These are phyloP conservation scores for Corylus heterophylla DNA, from an alignment of 306 rosid genomes.

Conservation along the genomic window DNA sequence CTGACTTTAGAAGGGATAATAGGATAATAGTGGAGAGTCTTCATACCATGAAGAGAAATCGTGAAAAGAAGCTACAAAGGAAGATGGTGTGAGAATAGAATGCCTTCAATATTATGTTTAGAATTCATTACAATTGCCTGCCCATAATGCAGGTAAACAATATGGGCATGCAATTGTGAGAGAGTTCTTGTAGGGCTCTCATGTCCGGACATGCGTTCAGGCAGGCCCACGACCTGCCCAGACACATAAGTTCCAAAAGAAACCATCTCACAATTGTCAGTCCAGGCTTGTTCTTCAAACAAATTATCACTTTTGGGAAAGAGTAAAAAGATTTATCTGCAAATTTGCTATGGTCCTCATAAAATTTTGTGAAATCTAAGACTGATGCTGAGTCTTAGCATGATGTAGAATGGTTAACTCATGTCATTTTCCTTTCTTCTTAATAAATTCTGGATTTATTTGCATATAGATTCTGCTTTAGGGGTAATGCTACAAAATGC, in stretches of 20 bases:
- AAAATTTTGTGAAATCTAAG: not conserved
- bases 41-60: not conserved
- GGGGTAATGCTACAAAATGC: not conserved
- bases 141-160: too few relatives aligned
- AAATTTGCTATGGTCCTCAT: not conserved
- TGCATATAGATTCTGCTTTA: not conserved
- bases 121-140: too few relatives aligned
- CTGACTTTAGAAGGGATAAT: conserved; percentile 25
- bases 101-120: too few relatives aligned
- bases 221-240: too few relatives aligned
- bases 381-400: not conserved
- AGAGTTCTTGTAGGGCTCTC: too few relatives aligned
- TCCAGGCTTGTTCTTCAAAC: conserved; percentile 7
- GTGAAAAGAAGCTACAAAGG: too few relatives aligned
- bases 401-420: not conserved
- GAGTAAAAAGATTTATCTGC: not conserved
- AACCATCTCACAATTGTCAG: too few relatives aligned
- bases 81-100: too few relatives aligned
- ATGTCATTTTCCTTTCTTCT: not conserved
- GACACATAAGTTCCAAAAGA: too few relatives aligned
- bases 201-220: too few relatives aligned
- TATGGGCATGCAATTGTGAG: too few relatives aligned
- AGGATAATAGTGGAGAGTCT: not conserved
- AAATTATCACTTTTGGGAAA: not conserved
- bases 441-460: not conserved